Conservation (phyloP, 768 basidiomycete genomes). For the Hericium alpestre region DNA sequence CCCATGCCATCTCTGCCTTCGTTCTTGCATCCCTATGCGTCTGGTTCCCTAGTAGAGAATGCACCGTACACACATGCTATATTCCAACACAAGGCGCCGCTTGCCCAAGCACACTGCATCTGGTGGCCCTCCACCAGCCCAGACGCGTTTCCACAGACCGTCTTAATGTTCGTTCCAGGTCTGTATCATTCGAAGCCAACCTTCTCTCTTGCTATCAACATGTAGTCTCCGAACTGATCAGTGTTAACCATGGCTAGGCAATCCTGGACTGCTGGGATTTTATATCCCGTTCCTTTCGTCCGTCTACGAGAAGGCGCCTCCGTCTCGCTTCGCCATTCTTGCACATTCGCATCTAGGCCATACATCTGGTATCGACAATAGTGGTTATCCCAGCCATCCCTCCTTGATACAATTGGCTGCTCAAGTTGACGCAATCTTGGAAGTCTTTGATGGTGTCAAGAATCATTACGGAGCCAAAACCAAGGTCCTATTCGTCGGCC, state of each 20-base stretch:
- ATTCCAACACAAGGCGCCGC: constrained; percentile 27
- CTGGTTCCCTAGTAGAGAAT: background rate
- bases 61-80: constrained; percentile 9
- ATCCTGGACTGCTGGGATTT: constrained; percentile 55
- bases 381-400: constrained; percentile 23
- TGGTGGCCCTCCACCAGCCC: constrained; percentile 37
- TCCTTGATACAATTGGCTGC: constrained; percentile 2
- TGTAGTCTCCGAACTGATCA: too few species aligned
- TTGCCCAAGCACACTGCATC: constrained; percentile 35
- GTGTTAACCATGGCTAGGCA: constrained; percentile 22
- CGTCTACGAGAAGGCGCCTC: constrained; percentile 27
- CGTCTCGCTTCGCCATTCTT: constrained; percentile 38
- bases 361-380: constrained; percentile 34
- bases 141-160: background rate
- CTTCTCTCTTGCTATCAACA: constrained; percentile 17
- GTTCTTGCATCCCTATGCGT: background rate
- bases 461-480: constrained; percentile 32
- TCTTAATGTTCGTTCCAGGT: constrained; percentile 11
- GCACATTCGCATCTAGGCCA: constrained; percentile 32
- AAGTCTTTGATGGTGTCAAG: constrained; percentile 54
- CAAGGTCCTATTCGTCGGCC: constrained; percentile 43
- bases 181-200: background rate
- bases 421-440: constrained; percentile 4
- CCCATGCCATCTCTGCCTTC: background rate
- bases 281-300: constrained; percentile 55